phyloP scores from a whole-genome alignment of 495 filamentous ascomycete genomes.

The Corynascus novoguineensis region DNA sequence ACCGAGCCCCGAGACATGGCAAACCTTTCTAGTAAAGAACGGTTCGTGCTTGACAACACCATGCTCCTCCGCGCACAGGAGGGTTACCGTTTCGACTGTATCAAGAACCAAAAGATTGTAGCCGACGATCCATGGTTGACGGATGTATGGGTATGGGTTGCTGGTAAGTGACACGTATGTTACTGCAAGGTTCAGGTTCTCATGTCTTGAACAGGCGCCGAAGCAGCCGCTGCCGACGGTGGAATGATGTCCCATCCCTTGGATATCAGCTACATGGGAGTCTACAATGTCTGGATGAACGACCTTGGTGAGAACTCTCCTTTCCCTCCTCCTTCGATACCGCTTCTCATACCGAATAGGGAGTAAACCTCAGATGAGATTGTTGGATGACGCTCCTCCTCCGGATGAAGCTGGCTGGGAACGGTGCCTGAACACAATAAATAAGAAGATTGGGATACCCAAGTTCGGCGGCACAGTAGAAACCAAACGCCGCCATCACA shows the following conservation, averaged over 20 bases:
- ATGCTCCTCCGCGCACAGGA: conserved; percentile 54
- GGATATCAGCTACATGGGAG: conserved; percentile 81
- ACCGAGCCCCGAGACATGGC: conserved; percentile 41
- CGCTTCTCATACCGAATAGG: conserved; percentile 19
- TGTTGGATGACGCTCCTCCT: conserved; percentile 34
- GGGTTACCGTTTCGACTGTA: conserved; percentile 74
- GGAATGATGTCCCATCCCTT: conserved; percentile 69
- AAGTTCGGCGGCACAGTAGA: conserved; percentile 40
- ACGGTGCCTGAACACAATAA: conserved; percentile 41
- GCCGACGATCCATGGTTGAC: conserved; percentile 68
- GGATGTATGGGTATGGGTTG: conserved; percentile 72
- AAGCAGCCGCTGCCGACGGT: conserved; percentile 55
- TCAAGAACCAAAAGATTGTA: conserved; percentile 60
- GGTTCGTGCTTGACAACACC: conserved; percentile 37
- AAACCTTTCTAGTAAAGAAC: conserved; percentile 34
- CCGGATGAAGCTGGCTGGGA: conserved; percentile 48
- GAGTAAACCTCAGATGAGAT: conserved; percentile 35
- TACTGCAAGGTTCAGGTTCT: neutral
- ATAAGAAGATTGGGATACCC: conserved; percentile 37
- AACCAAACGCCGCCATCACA: conserved; percentile 65
- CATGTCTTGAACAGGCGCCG: conserved; percentile 49
- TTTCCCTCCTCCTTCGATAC: conserved; percentile 17
- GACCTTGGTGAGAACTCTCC: conserved; percentile 51
- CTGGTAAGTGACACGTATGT: conserved; percentile 43
- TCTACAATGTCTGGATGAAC: conserved; percentile 74